Evolutionary conservation across 257 asterid species (phyloP).

Genomic region (Salvia splendens): DNA sequence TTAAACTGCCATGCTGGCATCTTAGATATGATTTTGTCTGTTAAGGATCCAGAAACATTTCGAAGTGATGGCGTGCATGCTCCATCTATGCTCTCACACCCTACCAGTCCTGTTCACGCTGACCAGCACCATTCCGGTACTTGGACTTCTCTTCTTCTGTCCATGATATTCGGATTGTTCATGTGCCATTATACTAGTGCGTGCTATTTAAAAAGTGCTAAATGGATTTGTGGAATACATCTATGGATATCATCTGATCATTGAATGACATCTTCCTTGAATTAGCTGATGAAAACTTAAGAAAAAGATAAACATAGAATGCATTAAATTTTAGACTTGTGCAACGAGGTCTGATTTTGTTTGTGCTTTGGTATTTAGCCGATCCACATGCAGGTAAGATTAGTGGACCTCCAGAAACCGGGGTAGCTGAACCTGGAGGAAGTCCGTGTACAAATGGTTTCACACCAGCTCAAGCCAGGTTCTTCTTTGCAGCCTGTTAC

Average conservation of each 20-base stretch:
- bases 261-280: not conserved
- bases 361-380: slow-evolving; percentile 14
- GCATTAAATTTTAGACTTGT: not conserved
- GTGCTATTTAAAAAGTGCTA: not conserved
- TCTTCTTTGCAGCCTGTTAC: not conserved
- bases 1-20: slow-evolving; percentile 13
- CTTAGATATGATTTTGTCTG: slow-evolving; percentile 9
- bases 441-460: slow-evolving; percentile 39
- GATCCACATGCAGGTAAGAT: slow-evolving; percentile 34
- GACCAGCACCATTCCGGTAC: slow-evolving; percentile 52
- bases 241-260: not conserved
- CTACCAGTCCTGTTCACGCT: slow-evolving; percentile 31
- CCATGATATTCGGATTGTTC: not conserved
- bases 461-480: slow-evolving; percentile 53
- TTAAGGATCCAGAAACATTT: slow-evolving; percentile 43
- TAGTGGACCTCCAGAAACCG: slow-evolving; percentile 39
- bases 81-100: slow-evolving; percentile 24
- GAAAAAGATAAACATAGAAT: not conserved
- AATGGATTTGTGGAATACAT: slow-evolving; percentile 1
- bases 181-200: not conserved
- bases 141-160: slow-evolving; percentile 14
- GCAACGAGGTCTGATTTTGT: slow-evolving; percentile 3
- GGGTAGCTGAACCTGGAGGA: slow-evolving; percentile 27
- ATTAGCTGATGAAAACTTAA: not conserved
- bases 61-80: slow-evolving; percentile 40